Evolutionary conservation across 129 eudicot genomes (phyloP).

Genomic region (Helianthus annuus): HanXRQr2.0-SUNRISE NC_035437.2:107424722-107425221

Average conservation of each 20-base stretch:
- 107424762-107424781: not conserved
- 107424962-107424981: constrained; percentile 30
- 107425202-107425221: constrained; percentile 42
- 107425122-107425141: constrained; percentile 44
- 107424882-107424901: not conserved
- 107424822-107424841: not conserved
- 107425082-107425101: constrained; percentile 43
- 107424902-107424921: not conserved
- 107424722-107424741: constrained; percentile 13
- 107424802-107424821: not conserved
- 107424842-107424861: not conserved
- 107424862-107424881: not conserved
- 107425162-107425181: constrained; percentile 47
- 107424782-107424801: not conserved
- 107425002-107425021: constrained; percentile 26
- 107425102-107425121: constrained; percentile 40
- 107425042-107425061: constrained; percentile 53
- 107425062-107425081: constrained; percentile 50
- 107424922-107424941: not conserved
- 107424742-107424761: constrained; percentile 11
- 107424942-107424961: constrained; percentile 19
- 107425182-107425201: constrained; percentile 38
- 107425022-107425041: constrained; percentile 27
- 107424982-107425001: constrained; percentile 44
- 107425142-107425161: constrained; percentile 39